Conservation (phyloP, 495 filamentous ascomycete genomes). For the Letharia columbiana region DNA sequence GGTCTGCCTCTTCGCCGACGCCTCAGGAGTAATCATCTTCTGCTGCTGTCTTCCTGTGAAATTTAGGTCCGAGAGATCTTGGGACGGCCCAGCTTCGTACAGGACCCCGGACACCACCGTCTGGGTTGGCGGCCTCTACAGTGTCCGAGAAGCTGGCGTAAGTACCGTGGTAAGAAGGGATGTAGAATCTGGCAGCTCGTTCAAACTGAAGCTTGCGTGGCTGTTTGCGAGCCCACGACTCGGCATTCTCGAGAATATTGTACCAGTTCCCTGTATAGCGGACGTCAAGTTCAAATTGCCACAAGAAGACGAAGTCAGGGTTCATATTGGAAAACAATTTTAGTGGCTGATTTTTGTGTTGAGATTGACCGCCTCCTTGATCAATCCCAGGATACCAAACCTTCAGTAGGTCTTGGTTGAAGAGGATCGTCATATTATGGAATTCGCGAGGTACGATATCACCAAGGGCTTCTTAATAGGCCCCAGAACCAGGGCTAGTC, state of each 20-base stretch:
- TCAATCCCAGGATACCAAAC: not conserved
- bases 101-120: slow-evolving; percentile 14
- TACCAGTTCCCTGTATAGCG: slow-evolving; percentile 62
- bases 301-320: slow-evolving; percentile 62
- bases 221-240: not conserved
- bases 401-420: not conserved
- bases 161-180: slow-evolving; percentile 42
- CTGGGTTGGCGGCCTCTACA: not conserved
- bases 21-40: not conserved
- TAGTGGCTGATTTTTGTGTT: not conserved
- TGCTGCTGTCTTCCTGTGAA: not conserved
- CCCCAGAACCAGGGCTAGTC: not conserved
- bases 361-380: not conserved
- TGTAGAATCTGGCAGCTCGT: not conserved
- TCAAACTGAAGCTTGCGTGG: not conserved
- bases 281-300: slow-evolving; percentile 69
- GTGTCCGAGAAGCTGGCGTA: slow-evolving; percentile 40
- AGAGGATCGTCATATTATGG: not conserved
- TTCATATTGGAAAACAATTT: slow-evolving; percentile 49
- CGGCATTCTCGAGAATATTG: slow-evolving; percentile 54
- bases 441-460: not conserved
- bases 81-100: not conserved
- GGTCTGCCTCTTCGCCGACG: not conserved
- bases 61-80: not conserved
- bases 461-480: not conserved